These are phyloP conservation scores for Buddleja alternifolia DNA, from an alignment of 257 asterid species.

Conservation along the genomic window DNA sequence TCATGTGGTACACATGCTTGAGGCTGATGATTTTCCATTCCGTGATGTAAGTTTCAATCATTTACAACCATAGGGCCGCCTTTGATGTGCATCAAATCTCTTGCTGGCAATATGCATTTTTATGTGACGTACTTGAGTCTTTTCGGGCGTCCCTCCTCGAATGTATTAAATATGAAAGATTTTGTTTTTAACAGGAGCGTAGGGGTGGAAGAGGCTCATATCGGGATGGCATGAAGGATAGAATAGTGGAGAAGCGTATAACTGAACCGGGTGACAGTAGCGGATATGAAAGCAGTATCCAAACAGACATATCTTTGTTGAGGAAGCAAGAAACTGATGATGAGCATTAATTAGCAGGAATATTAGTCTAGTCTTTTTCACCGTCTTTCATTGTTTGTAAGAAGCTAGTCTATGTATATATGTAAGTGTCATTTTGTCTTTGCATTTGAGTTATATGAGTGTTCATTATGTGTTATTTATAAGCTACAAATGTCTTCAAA, in stretches of 20 bases:
- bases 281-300: slow-evolving; percentile 82
- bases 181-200: slow-evolving; percentile 53
- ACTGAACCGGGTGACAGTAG: slow-evolving; percentile 82
- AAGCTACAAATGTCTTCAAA: slow-evolving; percentile 9
- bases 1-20: slow-evolving; percentile 91
- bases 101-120: no score
- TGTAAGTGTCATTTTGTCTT: slow-evolving; percentile 25
- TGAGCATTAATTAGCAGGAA: slow-evolving; percentile 41
- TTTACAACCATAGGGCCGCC: no score
- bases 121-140: no score
- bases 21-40: slow-evolving; percentile 84
- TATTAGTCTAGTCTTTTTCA: not conserved
- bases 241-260: slow-evolving; percentile 47
- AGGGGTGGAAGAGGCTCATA: slow-evolving; percentile 52
- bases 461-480: slow-evolving; percentile 34
- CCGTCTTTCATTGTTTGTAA: slow-evolving; percentile 19
- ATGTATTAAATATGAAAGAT: no score
- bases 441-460: slow-evolving; percentile 28
- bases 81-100: no score
- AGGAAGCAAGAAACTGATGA: slow-evolving; percentile 71
- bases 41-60: slow-evolving; percentile 63
- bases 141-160: no score
- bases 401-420: slow-evolving; percentile 47
- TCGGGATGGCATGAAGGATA: slow-evolving; percentile 47
- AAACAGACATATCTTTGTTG: slow-evolving; percentile 53